phyloP scores from a whole-genome alignment of 495 filamentous ascomycete genomes.

The Sabuloglossum arenarium region DNA sequence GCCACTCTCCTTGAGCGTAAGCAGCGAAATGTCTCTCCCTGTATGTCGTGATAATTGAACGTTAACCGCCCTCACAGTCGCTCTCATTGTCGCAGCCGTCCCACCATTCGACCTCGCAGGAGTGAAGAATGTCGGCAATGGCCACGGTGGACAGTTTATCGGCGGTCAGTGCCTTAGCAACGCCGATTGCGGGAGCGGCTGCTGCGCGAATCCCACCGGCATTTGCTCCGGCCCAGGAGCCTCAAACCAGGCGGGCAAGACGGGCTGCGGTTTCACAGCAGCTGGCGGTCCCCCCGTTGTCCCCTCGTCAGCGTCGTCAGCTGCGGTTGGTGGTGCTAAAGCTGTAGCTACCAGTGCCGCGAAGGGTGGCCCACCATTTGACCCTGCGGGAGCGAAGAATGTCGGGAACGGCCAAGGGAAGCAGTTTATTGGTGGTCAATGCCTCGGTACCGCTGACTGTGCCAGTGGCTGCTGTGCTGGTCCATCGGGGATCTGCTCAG shows the following conservation, averaged over 20 bases:
- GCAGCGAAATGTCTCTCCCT: no score
- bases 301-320: constrained; percentile 1
- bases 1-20: no score
- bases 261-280: constrained; percentile 22
- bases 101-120: constrained; percentile 14
- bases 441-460: constrained; percentile 21
- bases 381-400: constrained; percentile 12
- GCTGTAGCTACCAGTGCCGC: no score
- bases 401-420: constrained; percentile 18
- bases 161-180: constrained; percentile 17
- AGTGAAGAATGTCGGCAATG: constrained; percentile 20
- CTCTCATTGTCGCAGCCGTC: no score
- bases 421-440: constrained; percentile 25
- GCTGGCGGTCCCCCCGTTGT: neutral
- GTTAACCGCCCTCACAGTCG: no score
- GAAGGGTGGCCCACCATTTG: neutral
- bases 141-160: constrained; percentile 16
- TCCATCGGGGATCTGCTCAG: constrained; percentile 16
- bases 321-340: no score
- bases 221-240: constrained; percentile 18
- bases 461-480: constrained; percentile 20
- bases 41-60: no score
- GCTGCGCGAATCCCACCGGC: constrained; percentile 15
- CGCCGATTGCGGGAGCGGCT: constrained; percentile 15
- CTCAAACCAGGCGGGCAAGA: constrained; percentile 23